Evolutionary conservation across 1,284 basidiomycete species (phyloP), one percentile per base, ranked within the genome.

Genomic region (Melampsora medusae): DNA sequence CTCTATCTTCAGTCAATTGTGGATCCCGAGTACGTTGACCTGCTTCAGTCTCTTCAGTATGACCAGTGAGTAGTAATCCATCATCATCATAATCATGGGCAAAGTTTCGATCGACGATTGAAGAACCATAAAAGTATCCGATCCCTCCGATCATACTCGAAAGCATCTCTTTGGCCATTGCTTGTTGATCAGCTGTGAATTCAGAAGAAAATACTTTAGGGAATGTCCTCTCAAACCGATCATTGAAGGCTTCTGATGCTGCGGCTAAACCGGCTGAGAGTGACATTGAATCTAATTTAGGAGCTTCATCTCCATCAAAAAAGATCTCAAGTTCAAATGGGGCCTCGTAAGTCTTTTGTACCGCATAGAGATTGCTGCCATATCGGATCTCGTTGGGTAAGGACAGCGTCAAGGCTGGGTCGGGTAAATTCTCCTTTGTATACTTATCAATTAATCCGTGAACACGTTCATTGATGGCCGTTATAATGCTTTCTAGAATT

Each of bases 61-160:
- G 60, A 64, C 74, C 71, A 38, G 67, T 78, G 77, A 77, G 33
- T 77, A 79, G 66, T 80, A 78, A 42, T 77, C 77, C 78, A 79
- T 92, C 89, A 33, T 81, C 82, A 80, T 96, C 93, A 89, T 93
- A 93, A 80, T 95, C 92, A 80, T 91, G 91, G 14, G 90, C 87
- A 81, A 93, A 93, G 42, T 89, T 88, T 61, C 88, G 86, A 82
- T 97, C 91, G 19, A 96, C 88, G 78, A 97, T 90, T 0, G 92
- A 93, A 2, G 87, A 88, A n/a, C 94, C 94, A 80, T 94, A 91
- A 83, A 93, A 97, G 84, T 95, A 97, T 14, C 95, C 94, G 64
- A 97, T 89, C 50, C 94, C 94, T 68, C 92, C 94, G 16, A 96
- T 84, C 61, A 97, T 86, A 81, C 93, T 96, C 0, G 94, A 90